Evolutionary conservation across 371 early-diverging fungal species (phyloP).

Genomic region (Capniomyces stellatus): DNA sequence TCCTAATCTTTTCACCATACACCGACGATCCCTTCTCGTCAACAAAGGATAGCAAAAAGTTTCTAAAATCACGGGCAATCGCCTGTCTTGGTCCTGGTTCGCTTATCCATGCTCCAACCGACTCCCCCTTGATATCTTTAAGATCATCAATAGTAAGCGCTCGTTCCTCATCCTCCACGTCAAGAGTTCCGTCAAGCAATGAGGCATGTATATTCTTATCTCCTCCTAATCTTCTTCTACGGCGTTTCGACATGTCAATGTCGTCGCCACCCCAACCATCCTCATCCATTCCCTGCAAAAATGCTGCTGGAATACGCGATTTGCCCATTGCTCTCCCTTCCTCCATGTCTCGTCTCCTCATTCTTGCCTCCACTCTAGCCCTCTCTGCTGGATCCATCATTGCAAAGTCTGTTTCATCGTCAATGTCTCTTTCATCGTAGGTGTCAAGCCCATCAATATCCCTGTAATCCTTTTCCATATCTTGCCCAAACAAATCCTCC

Average conservation of each 20-base stretch:
- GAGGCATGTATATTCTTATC: constrained; percentile 13
- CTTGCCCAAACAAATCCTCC: constrained; percentile 65
- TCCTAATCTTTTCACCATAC: constrained; percentile 77
- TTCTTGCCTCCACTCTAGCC: constrained; percentile 50
- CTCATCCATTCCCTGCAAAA: constrained; percentile 53
- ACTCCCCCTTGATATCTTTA: constrained; percentile 31
- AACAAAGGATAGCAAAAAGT: constrained; percentile 69
- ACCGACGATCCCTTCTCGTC: constrained; percentile 74
- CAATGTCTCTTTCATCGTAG: constrained; percentile 58
- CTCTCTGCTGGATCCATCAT: constrained; percentile 50
- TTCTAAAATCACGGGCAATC: constrained; percentile 67
- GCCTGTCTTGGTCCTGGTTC: constrained; percentile 43
- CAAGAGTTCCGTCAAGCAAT: constrained; percentile 10
- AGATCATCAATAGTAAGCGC: constrained; percentile 35
- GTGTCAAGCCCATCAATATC: constrained; percentile 51
- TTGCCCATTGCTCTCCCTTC: constrained; percentile 41
- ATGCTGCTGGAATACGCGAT: constrained; percentile 62
- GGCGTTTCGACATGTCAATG: not conserved
- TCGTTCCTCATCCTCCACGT: constrained; percentile 25
- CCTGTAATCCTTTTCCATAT: constrained; percentile 63
- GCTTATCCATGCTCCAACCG: constrained; percentile 58
- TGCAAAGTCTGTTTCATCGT: constrained; percentile 52
- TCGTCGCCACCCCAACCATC: constrained; percentile 7
- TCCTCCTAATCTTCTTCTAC: constrained; percentile 6
- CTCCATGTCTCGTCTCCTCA: constrained; percentile 67